These are phyloP conservation scores for Penicillium alfredii DNA, from an alignment of 495 filamentous ascomycete species.

Conservation along the genomic window DNA sequence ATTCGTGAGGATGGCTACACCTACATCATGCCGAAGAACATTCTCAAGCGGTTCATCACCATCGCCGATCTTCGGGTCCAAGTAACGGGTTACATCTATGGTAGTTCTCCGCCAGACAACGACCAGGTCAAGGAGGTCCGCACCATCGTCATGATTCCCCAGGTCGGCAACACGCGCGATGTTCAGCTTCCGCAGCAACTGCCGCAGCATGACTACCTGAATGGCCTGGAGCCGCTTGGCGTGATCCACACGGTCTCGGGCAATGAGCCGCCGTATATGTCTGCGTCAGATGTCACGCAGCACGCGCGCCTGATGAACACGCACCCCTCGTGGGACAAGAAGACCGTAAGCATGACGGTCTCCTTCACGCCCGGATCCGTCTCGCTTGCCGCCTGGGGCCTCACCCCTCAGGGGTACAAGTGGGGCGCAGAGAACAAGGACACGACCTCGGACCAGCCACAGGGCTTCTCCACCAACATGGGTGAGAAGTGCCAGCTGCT, in stretches of 20 bases:
- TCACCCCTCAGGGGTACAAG: conserved; percentile 88
- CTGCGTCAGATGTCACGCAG: conserved; percentile 86
- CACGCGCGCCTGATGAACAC: conserved; percentile 82
- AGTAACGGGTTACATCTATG: conserved; percentile 93
- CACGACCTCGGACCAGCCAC: conserved; percentile 79
- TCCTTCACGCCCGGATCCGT: conserved; percentile 99
- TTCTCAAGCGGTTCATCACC: conserved; percentile 96
- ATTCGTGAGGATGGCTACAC: conserved; percentile 78
- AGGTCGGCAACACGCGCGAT: conserved; percentile 89
- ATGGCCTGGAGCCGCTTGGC: conserved; percentile 83
- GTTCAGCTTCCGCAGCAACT: conserved; percentile 88
- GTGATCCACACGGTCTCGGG: conserved; percentile 94
- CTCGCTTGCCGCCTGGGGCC: conserved; percentile 84
- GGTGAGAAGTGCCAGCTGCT: conserved; percentile 93
- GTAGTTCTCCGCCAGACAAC: conserved; percentile 86
- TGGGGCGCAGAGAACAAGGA: conserved; percentile 98
- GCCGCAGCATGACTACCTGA: conserved; percentile 88
- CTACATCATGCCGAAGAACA: conserved; percentile 98
- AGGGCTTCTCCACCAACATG: conserved; percentile 88
- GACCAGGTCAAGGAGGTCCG: conserved; percentile 94
- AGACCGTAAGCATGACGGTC: conserved; percentile 92
- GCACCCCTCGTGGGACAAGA: conserved; percentile 85
- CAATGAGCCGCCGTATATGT: conserved; percentile 94
- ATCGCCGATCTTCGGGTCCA: conserved; percentile 96
- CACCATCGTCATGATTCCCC: conserved; percentile 95